Conservation (phyloP, 116 monocot species). For the Posidonia oceanica region DNA sequence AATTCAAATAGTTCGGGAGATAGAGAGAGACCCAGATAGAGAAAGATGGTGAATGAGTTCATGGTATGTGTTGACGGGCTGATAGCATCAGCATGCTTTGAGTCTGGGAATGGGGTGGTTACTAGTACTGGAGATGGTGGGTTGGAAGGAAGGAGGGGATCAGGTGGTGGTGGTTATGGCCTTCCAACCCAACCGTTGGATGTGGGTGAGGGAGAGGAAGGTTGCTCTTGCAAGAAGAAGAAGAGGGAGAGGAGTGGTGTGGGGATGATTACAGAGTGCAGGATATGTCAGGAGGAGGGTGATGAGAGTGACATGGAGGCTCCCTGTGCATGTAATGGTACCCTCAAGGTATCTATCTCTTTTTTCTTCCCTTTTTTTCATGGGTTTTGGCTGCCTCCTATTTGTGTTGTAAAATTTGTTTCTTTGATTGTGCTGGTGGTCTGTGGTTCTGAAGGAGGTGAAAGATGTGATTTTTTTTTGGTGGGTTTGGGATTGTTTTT, state of each 20-base stretch:
- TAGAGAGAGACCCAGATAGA: not conserved
- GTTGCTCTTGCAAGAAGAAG: constrained; percentile 15
- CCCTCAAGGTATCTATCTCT: constrained; percentile 15
- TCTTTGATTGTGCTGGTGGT: not conserved
- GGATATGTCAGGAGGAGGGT: constrained; percentile 96
- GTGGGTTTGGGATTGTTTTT: too few species aligned
- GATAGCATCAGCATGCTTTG: constrained; percentile 49
- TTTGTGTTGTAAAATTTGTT: not conserved
- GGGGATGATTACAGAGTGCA: constrained; percentile 52
- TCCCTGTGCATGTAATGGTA: constrained; percentile 85
- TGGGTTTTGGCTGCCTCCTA: not conserved
- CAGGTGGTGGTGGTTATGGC: not conserved
- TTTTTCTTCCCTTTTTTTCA: not conserved
- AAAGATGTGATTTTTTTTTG: not conserved
- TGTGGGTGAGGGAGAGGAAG: constrained; percentile 8
- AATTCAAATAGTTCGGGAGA: not conserved
- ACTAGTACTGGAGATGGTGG: not conserved
- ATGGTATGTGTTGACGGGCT: constrained; percentile 66
- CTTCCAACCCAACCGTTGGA: not conserved
- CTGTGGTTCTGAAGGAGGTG: not conserved
- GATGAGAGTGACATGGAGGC: constrained; percentile 72
- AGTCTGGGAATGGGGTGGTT: constrained; percentile 9
- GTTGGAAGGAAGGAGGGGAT: not conserved
- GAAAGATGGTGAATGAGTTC: constrained; percentile 51
- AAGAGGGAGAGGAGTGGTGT: constrained; percentile 13